Conservation (phyloP, 2,329 filamentous ascomycete genomes). For the Nannizzia gypsea region DNA sequence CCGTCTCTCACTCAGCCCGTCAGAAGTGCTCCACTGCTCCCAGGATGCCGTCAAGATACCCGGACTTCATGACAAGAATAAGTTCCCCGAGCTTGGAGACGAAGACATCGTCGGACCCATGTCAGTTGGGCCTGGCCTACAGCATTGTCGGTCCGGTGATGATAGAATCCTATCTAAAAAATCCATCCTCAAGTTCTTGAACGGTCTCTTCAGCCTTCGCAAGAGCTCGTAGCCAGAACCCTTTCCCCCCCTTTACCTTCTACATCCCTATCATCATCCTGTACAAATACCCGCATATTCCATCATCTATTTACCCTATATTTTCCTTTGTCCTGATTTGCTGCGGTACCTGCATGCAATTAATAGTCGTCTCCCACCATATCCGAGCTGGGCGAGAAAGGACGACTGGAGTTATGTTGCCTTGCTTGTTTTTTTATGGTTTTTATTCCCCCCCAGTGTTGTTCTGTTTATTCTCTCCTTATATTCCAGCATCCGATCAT, state of each 20-base stretch:
- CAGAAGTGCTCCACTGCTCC: slow-evolving; percentile 26
- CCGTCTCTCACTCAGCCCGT: slow-evolving; percentile 28
- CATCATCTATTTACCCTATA: background rate
- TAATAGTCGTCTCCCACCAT: slow-evolving; percentile 1
- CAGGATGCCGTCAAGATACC: slow-evolving; percentile 41
- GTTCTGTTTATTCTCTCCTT: background rate
- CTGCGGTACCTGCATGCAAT: slow-evolving; percentile 3
- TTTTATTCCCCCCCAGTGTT: background rate
- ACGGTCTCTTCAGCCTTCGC: slow-evolving; percentile 26
- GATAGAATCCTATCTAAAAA: slow-evolving; percentile 32
- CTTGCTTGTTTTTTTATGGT: background rate
- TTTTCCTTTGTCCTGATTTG: background rate
- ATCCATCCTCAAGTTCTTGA: slow-evolving; percentile 34
- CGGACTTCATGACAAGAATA: slow-evolving; percentile 47
- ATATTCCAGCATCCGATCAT: background rate
- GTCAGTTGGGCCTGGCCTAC: slow-evolving; percentile 38
- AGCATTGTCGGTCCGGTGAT: slow-evolving; percentile 30
- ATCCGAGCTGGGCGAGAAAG: background rate
- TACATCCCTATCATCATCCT: background rate
- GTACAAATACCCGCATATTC: background rate
- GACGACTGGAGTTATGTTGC: slow-evolving; percentile 7
- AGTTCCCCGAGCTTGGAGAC: slow-evolving; percentile 79
- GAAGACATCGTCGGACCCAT: slow-evolving; percentile 91
- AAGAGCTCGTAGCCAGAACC: background rate
- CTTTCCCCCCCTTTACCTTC: background rate